Conservation (phyloP, 2,329 filamentous ascomycete species). For the Arthrobotrys sphaeroides region DNA sequence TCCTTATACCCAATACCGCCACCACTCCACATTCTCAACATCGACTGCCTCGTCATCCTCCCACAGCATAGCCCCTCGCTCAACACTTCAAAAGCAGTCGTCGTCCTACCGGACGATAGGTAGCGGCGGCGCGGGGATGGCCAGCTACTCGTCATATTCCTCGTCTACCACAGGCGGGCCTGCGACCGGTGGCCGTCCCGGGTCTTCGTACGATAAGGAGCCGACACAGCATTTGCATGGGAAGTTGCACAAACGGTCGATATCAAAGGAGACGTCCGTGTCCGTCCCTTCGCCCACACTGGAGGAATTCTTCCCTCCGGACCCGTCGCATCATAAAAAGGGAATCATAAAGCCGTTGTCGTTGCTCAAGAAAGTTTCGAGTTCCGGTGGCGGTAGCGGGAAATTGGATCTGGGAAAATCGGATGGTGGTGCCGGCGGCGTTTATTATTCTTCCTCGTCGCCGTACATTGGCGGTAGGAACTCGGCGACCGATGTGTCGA, state of each 20-base stretch:
- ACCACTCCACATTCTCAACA: slow-evolving; percentile 34
- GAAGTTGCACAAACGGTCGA: slow-evolving; percentile 53
- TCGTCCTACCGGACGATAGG: slow-evolving; percentile 49
- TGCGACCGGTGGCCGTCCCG: slow-evolving; percentile 13
- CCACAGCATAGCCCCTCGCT: slow-evolving; percentile 26
- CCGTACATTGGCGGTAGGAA: slow-evolving; percentile 42
- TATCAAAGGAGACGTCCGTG: slow-evolving; percentile 47
- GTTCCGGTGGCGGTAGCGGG: slow-evolving; percentile 23
- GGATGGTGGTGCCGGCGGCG: slow-evolving; percentile 44
- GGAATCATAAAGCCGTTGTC: slow-evolving; percentile 49
- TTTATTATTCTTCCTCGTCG: slow-evolving; percentile 46
- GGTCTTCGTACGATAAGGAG: slow-evolving; percentile 42
- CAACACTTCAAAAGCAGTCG: slow-evolving; percentile 49
- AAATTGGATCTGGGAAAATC: slow-evolving; percentile 49
- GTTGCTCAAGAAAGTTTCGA: slow-evolving; percentile 46
- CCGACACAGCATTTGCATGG: slow-evolving; percentile 45
- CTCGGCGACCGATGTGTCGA: slow-evolving; percentile 44
- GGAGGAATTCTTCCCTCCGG: slow-evolving; percentile 43
- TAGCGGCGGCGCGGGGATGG: slow-evolving; percentile 42
- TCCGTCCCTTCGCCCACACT: slow-evolving; percentile 36
- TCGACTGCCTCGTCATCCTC: slow-evolving; percentile 40
- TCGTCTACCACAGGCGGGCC: slow-evolving; percentile 37
- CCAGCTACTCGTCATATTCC: slow-evolving; percentile 43
- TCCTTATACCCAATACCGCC: slow-evolving; percentile 41
- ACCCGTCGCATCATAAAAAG: slow-evolving; percentile 50